Evolutionary conservation across 2,329 filamentous ascomycete genomes (phyloP), one percentile per base, ranked within the genome.

Genomic region (Cytospora chrysosperma): DNA sequence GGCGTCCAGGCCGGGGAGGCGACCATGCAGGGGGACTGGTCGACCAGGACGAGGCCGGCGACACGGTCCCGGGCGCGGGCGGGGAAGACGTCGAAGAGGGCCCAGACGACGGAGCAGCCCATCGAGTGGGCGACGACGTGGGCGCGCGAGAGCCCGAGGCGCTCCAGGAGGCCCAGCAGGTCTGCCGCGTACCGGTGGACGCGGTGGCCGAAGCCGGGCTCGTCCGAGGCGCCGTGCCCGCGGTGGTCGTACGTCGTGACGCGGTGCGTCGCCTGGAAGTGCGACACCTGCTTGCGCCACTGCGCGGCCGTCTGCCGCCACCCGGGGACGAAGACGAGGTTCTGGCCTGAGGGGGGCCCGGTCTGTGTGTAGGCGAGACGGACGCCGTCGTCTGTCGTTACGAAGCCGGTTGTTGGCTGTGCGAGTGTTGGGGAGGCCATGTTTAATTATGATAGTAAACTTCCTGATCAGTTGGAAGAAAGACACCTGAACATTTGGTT

Each of bases 41-140:
- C 74, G 58, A 71, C 69, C 26, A 75, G 56, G 50, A 74, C 72
- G 19, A 76, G 61, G 30, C 68, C 69, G 19, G 47, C 21, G 43
- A 75, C 53, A 17, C 70, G 68, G 21, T 55, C 40, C 34, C 64
- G 71, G 37, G 67, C 61, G 24, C 70, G 57, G 26, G 57, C 66
- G 9, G 70, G 58, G 59, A 70, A 75, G 34, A 72, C 57, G 57
- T 75, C 72, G 71, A 72, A 74, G 61, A 71, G 71, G 1, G 73
- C 72, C 73, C 73, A 76, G 2, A 69, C 63, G 3, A 76, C 62
- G 1, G 69, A 69, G n/a, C 67, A 69, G 13, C 75, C 75, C 70
- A 76, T 76, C 0, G 74, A 75, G 64, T 77, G 75, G 1, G 70
- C 74, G 56, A 76, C 66, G 13, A 77, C 65, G 62, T 69, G 69